phyloP scores from a whole-genome alignment of 2,329 filamentous ascomycete genomes.

The Colletotrichum cereale region DNA sequence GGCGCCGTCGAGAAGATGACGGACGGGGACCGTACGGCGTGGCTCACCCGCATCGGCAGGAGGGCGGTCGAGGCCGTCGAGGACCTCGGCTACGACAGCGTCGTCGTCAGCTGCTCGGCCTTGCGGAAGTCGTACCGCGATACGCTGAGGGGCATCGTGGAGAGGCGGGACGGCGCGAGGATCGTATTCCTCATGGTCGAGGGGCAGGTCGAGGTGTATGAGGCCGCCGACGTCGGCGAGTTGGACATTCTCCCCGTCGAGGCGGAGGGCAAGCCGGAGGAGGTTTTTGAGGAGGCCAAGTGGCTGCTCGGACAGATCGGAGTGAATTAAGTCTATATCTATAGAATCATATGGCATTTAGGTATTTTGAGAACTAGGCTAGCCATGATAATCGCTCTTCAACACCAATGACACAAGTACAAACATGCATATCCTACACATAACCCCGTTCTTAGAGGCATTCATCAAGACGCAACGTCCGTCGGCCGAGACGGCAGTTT shows the following conservation, averaged over 20 bases:
- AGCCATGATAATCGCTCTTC: not conserved
- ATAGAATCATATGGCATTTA: slow-evolving; percentile 6
- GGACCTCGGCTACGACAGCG: slow-evolving; percentile 46
- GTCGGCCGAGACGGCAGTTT: not conserved
- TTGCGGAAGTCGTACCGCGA: slow-evolving; percentile 51
- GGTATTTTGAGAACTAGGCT: not conserved
- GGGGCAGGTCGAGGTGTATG: slow-evolving; percentile 49
- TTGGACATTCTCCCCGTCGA: slow-evolving; percentile 51
- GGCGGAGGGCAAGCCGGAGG: slow-evolving; percentile 31
- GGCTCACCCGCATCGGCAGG: slow-evolving; percentile 47
- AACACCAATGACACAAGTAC: not conserved
- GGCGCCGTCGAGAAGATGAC: slow-evolving; percentile 49
- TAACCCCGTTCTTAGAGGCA: too few species aligned
- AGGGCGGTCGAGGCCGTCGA: slow-evolving; percentile 44
- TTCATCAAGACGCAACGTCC: not conserved
- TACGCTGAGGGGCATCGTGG: slow-evolving; percentile 44
- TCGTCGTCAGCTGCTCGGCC: slow-evolving; percentile 56
- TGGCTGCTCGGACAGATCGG: slow-evolving; percentile 40
- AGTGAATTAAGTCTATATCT: not conserved
- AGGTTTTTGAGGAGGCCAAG: slow-evolving; percentile 41
- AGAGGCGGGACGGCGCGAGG: slow-evolving; percentile 38
- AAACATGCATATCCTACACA: too few species aligned
- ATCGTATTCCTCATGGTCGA: slow-evolving; percentile 54
- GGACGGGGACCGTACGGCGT: slow-evolving; percentile 49
- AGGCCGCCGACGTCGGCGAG: slow-evolving; percentile 47